Base-by-base conservation (phyloP, 345 rosid species). In the Gossypium ekmanianum region DNA sequence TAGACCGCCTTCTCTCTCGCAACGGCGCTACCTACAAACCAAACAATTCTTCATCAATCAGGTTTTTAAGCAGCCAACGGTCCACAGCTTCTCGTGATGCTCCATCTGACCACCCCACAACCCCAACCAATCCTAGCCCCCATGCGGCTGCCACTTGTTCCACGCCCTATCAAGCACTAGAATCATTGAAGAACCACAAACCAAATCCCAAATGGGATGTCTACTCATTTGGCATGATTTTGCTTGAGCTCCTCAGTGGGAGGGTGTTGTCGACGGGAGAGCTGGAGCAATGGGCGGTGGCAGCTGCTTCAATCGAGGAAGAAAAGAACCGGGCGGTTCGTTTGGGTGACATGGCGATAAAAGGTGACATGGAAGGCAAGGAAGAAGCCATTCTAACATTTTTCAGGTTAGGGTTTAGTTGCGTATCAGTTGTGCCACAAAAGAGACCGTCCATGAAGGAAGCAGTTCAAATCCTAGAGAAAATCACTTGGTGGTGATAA, bases 381-480 rank as follows among this genome's bases (percentile, higher is more conserved):
- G 97, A 91, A 67, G 97, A 91, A 6, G 87, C 73, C 65, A 57
- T 85, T 75, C 3, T 85, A 80, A 81, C 84, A 3, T 88, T 91
- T 51, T 85, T 94, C 55, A 89, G 79, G 79, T 73, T 94, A 79
- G 97, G 91, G 76, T 82, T 91, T 78, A 77, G 86, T 8, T 95
- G 99, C 79, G 92, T 87, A 51, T 84, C 88, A 11, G 79, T 86
- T 73, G 82, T 72, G 68, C 87, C 99, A 43, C 91, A 87, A 34
- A 92, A 83, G 83, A 92, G 99, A 88, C 97, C 98, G 8, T 64
- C 88, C 72, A 91, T 95, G 94, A 95, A 86, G 75, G 99, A 95
- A 79, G 93, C 82, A 9, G 77, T 83, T 10, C 94, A 89, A 64
- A 81, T 87, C 52, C 80, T 94, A 1, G 98, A 90, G 59, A 92